Evolutionary conservation across 805 yeast species (phyloP).

Genomic region (Kazachstania psychrophila): DNA sequence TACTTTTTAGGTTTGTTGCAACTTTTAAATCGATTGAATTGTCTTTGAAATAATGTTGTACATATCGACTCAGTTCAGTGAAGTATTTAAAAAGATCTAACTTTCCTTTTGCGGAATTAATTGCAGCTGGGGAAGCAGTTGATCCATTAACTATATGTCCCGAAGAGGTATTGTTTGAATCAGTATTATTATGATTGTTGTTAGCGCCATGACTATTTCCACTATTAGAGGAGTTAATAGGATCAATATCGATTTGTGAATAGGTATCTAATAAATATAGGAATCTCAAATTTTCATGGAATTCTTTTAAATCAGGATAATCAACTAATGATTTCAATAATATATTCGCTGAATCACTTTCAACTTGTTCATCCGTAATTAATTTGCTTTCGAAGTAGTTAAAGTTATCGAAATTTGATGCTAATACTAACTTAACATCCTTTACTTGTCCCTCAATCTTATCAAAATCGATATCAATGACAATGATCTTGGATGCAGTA

Average conservation of each 20-base stretch:
- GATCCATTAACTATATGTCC: constrained; percentile 1
- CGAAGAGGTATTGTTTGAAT: background rate
- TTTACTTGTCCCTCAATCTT: constrained; percentile 20
- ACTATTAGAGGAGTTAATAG: constrained; percentile 8
- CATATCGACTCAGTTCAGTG: constrained; percentile 21
- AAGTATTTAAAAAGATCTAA: constrained; percentile 28
- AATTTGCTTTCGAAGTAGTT: constrained; percentile 19
- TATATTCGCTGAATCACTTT: constrained; percentile 16
- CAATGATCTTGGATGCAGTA: constrained; percentile 31
- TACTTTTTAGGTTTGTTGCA: constrained; percentile 20
- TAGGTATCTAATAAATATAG: constrained; percentile 25
- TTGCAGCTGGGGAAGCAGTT: background rate
- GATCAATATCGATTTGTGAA: constrained; percentile 25
- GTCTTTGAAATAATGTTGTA: constrained; percentile 16
- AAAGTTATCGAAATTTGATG: constrained; percentile 31
- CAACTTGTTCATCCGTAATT: background rate
- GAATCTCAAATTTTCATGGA: constrained; percentile 28
- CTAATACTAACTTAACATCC: constrained; percentile 30
- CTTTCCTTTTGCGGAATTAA: constrained; percentile 10
- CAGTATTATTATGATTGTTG: background rate
- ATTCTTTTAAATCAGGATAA: constrained; percentile 23
- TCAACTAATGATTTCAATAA: constrained; percentile 24
- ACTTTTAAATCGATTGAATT: constrained; percentile 13
- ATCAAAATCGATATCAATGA: constrained; percentile 30
- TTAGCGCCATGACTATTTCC: background rate